These are phyloP conservation scores for Arabis hirsuta DNA, from an alignment of 345 rosid genomes.

Conservation along the genomic window DNA sequence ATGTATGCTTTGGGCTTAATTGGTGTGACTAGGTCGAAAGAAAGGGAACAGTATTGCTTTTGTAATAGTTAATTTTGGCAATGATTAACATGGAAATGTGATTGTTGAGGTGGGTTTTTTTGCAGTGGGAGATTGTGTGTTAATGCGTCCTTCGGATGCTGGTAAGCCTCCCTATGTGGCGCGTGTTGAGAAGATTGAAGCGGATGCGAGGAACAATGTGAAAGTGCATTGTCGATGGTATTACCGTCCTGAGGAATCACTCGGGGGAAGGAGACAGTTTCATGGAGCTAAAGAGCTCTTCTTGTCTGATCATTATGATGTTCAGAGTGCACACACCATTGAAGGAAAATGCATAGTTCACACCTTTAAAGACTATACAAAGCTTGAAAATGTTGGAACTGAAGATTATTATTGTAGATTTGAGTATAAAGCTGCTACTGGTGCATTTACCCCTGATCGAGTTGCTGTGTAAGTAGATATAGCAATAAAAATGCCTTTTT, in stretches of 20 bases:
- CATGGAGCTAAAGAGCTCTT: constrained; percentile 92
- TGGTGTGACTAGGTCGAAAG: neutral
- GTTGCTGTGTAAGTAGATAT: constrained; percentile 83
- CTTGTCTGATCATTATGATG: constrained; percentile 80
- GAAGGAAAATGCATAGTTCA: constrained; percentile 88
- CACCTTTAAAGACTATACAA: constrained; percentile 74
- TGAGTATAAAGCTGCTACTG: constrained; percentile 86
- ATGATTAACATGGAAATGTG: too few relatives aligned
- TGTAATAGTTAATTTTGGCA: neutral
- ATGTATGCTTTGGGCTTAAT: neutral
- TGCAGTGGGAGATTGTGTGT: constrained; percentile 79
- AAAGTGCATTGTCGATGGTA: constrained; percentile 87
- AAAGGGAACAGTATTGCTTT: neutral
- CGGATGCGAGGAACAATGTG: constrained; percentile 64
- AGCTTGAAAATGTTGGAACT: constrained; percentile 73
- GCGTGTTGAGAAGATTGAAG: constrained; percentile 76
- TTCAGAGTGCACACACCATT: constrained; percentile 81
- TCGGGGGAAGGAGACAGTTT: constrained; percentile 85
- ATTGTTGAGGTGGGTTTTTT: constrained; percentile 20
- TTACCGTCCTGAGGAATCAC: constrained; percentile 84
- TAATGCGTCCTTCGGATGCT: constrained; percentile 81
- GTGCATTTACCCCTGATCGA: constrained; percentile 78
- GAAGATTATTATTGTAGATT: constrained; percentile 89
- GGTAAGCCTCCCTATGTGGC: constrained; percentile 85
- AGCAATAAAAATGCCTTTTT: constrained; percentile 9